Conservation (phyloP, 2,329 filamentous ascomycete genomes). For the Sporothrix luriei region DNA sequence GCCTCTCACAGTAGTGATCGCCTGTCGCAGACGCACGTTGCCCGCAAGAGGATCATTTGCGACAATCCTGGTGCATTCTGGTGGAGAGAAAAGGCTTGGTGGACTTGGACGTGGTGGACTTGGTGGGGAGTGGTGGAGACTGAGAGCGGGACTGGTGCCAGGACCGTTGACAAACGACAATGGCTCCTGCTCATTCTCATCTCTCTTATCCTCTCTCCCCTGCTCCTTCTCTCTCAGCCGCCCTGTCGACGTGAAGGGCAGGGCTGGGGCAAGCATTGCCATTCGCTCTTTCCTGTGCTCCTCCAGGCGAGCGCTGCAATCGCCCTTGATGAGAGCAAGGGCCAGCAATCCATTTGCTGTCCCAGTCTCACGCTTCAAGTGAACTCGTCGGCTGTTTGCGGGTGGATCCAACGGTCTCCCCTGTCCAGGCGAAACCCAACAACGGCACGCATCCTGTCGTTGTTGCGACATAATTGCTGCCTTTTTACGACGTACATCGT, state of each 20-base stretch:
- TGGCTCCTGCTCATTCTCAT: slow-evolving; percentile 11
- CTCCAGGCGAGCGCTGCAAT: slow-evolving; percentile 23
- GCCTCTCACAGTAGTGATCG: slow-evolving; percentile 1
- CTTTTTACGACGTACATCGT: not conserved
- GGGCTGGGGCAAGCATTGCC: not conserved
- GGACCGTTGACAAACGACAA: slow-evolving; percentile 20
- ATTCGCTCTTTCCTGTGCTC: slow-evolving; percentile 19
- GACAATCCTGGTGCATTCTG: slow-evolving; percentile 4
- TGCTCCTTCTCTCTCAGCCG: slow-evolving; percentile 6
- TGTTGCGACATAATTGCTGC: not conserved
- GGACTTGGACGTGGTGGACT: not conserved
- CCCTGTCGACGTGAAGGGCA: not conserved
- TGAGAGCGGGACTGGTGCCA: slow-evolving; percentile 7
- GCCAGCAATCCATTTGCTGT: too few species aligned
- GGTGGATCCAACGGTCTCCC: not conserved
- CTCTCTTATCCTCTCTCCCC: not conserved
- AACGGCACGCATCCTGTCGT: not conserved
- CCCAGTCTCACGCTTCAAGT: not conserved
- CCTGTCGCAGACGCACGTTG: slow-evolving; percentile 26
- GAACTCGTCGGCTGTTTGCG: not conserved
- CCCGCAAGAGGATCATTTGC: too few species aligned
- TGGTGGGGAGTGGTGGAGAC: slow-evolving; percentile 15
- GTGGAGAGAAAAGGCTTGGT: slow-evolving; percentile 12
- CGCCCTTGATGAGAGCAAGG: slow-evolving; percentile 11
- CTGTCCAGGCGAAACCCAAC: not conserved